Percentiles rank a stretch among this genome's conserved stretches.
Conservation (phyloP, 2,329 filamentous ascomycete species). For the Epichloe uncinata region DNA sequence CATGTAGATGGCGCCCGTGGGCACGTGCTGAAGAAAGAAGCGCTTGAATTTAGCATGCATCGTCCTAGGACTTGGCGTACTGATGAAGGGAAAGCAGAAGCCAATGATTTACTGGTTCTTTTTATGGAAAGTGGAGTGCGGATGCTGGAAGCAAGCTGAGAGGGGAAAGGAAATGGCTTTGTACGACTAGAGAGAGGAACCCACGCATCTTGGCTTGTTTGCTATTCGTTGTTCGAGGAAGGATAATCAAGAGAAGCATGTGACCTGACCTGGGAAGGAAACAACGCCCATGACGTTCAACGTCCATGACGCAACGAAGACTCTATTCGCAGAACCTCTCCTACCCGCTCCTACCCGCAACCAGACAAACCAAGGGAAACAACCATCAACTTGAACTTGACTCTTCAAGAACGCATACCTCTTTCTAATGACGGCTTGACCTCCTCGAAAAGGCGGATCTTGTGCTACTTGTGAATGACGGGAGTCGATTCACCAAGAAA, state of each 20-base stretch:
- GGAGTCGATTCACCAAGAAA: not conserved
- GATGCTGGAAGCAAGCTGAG: slow-evolving; percentile 12
- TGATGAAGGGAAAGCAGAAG: not conserved
- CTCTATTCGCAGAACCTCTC: not conserved
- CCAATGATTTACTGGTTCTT: not conserved
- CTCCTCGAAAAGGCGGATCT: slow-evolving; percentile 3
- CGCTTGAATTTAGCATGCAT: slow-evolving; percentile 28
- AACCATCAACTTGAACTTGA: slow-evolving; percentile 6
- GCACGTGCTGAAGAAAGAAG: slow-evolving; percentile 28
- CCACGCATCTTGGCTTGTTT: slow-evolving; percentile 5
- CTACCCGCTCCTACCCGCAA: not conserved
- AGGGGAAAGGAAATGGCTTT: slow-evolving; percentile 9
- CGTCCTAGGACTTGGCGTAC: slow-evolving; percentile 21
- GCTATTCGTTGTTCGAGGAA: not conserved
- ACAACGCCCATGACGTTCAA: not conserved
- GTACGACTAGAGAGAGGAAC: slow-evolving; percentile 21
- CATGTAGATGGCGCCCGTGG: slow-evolving; percentile 19
- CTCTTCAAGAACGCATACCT: not conserved
- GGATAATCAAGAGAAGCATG: not conserved
- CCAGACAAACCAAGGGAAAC: slow-evolving; percentile 2
- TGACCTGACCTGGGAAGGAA: not conserved
- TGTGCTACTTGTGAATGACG: not conserved
- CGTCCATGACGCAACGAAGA: not conserved
- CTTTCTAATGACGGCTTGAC: not conserved
- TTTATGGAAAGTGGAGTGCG: slow-evolving; percentile 10